Conservation (phyloP, 2,329 filamentous ascomycete genomes). For the Paecilomyces fulvus region DNA sequence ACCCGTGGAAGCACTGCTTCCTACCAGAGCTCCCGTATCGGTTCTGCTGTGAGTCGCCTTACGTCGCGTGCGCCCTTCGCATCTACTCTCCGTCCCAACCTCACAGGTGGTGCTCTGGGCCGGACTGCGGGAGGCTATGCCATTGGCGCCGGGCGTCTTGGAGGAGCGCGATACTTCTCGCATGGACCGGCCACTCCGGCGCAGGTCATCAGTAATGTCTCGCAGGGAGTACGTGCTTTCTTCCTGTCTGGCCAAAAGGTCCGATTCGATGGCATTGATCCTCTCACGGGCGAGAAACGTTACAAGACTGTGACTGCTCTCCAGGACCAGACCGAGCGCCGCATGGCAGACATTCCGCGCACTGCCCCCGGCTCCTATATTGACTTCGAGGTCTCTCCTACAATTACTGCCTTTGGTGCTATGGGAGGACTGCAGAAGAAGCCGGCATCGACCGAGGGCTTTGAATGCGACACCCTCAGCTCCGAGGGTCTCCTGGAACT, state of each 20-base stretch:
- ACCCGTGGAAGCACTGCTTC: conserved; percentile 42
- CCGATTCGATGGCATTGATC: conserved; percentile 70
- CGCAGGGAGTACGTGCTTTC: conserved; percentile 83
- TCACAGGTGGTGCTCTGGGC: conserved; percentile 78
- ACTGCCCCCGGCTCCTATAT: conserved; percentile 67
- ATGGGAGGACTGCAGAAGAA: conserved; percentile 39
- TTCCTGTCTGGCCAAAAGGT: conserved; percentile 84
- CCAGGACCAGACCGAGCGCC: conserved; percentile 63
- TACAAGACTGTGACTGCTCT: conserved; percentile 69
- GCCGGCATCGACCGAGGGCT: conserved; percentile 14
- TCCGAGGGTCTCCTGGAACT: conserved; percentile 76
- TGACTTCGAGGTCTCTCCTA: conserved; percentile 82
- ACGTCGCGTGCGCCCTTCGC: conserved; percentile 78
- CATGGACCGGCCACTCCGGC: conserved; percentile 77
- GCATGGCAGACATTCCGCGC: conserved; percentile 49
- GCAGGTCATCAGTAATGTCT: conserved; percentile 93
- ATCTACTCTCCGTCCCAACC: conserved; percentile 77
- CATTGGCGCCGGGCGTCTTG: conserved; percentile 57
- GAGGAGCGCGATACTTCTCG: conserved; percentile 79
- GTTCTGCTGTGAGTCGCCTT: conserved; percentile 51
- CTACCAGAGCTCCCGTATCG: conserved; percentile 50
- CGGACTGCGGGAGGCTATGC: conserved; percentile 87
- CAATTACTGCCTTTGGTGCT: conserved; percentile 76
- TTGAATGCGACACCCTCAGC: conserved; percentile 58
- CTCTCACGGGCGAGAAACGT: conserved; percentile 61